Conservation (phyloP, 352 stramenopile species). For the Phytophthora idaei region DNA sequence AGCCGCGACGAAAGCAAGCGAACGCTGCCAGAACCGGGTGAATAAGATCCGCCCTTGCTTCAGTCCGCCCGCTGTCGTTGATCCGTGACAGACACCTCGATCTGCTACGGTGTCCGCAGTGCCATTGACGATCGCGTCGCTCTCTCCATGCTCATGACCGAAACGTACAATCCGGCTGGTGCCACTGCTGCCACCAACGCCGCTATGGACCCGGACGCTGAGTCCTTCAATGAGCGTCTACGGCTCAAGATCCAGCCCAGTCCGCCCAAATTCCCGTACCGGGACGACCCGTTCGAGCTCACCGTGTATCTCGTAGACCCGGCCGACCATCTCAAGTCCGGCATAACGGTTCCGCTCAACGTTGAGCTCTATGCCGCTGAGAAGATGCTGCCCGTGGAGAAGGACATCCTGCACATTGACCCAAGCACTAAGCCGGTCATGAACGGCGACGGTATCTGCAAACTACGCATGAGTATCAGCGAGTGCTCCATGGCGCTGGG, state of each 20-base stretch:
- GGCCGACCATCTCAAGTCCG: conserved; percentile 80
- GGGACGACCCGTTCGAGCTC: conserved; percentile 85
- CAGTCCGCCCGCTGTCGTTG: conserved; percentile 1
- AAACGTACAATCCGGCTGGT: conserved; percentile 52
- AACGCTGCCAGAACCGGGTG: conserved; percentile 33
- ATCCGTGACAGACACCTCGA: conserved; percentile 4
- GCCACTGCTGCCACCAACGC: conserved; percentile 28
- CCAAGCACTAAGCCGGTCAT: conserved; percentile 80
- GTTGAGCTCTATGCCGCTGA: conserved; percentile 85
- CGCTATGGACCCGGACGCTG: conserved; percentile 54
- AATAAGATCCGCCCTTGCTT: conserved; percentile 40
- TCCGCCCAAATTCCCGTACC: conserved; percentile 87
- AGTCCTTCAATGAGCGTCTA: conserved; percentile 65
- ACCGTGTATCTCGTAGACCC: conserved; percentile 88
- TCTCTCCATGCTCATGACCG: conserved; percentile 66
- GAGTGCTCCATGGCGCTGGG: conserved; percentile 87
- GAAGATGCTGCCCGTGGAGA: conserved; percentile 84
- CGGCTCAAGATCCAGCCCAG: conserved; percentile 86
- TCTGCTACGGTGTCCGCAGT: conserved; percentile 9
- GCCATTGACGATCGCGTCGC: conserved; percentile 11
- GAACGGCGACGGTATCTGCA: conserved; percentile 84
- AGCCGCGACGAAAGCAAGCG: conserved; percentile 41
- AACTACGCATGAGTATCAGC: conserved; percentile 77
- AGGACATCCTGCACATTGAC: conserved; percentile 82
- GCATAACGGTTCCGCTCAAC: conserved; percentile 75